These are phyloP conservation scores for Ceratocystiopsis minuta DNA, from an alignment of 2,329 filamentous ascomycete species.

Conservation along the genomic window DNA sequence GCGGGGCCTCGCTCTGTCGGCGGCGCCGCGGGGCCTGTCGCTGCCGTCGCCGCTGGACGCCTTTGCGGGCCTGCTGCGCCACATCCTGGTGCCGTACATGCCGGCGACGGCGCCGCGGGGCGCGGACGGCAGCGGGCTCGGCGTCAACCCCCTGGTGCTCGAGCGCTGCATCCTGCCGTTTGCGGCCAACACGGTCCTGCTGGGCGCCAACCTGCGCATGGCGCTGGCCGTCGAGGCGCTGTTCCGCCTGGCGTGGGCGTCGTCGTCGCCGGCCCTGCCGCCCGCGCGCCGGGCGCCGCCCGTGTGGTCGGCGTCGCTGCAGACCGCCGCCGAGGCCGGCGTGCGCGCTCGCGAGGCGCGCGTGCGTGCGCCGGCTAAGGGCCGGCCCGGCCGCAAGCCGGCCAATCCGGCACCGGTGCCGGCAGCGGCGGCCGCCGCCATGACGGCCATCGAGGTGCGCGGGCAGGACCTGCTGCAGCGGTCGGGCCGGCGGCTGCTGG, in stretches of 20 bases:
- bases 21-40: too few species aligned
- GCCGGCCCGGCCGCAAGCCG: too few species aligned
- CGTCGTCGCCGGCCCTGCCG: slow-evolving; percentile 2
- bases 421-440: not conserved
- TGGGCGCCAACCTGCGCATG: slow-evolving; percentile 55
- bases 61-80: slow-evolving; percentile 26
- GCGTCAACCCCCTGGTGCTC: slow-evolving; percentile 27
- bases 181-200: slow-evolving; percentile 39
- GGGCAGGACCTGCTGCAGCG: slow-evolving; percentile 25
- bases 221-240: slow-evolving; percentile 50
- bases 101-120: slow-evolving; percentile 26
- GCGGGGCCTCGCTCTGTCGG: not conserved
- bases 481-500: slow-evolving; percentile 25
- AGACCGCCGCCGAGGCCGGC: slow-evolving; percentile 24
- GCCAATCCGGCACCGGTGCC: not conserved
- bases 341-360: slow-evolving; percentile 31
- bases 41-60: slow-evolving; percentile 12
- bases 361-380: slow-evolving; percentile 12
- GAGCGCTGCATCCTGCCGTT: slow-evolving; percentile 45
- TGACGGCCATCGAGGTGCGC: slow-evolving; percentile 16
- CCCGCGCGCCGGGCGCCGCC: slow-evolving; percentile 12
- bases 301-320: slow-evolving; percentile 20
- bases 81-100: slow-evolving; percentile 26
- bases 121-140: slow-evolving; percentile 9
- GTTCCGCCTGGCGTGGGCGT: slow-evolving; percentile 31